Percentiles rank a stretch among this genome's conserved stretches.
phyloP scores from a whole-genome alignment of 2,329 filamentous ascomycete genomes.

The Thielaviopsis euricoi region DNA sequence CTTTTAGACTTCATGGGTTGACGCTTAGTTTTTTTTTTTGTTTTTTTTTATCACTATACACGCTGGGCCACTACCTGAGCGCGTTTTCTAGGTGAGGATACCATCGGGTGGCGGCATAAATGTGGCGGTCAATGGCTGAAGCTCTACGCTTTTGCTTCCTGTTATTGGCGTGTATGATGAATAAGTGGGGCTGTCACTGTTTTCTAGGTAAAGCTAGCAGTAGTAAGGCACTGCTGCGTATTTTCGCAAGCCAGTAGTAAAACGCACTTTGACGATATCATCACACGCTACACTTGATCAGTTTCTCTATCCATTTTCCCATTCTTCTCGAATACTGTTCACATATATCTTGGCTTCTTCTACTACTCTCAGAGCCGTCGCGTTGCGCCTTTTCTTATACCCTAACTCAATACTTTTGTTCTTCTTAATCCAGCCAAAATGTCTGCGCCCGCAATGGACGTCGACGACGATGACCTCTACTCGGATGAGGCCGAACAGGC shows the following conservation, averaged over 20 bases:
- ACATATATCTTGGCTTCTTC: too few species aligned
- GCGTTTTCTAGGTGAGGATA: neutral
- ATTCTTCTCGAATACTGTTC: too few species aligned
- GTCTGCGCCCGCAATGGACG: slow-evolving; percentile 32
- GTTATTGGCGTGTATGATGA: neutral
- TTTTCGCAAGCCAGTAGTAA: neutral
- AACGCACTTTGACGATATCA: neutral
- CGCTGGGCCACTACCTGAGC: neutral
- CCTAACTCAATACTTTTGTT: neutral
- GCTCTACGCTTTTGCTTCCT: neutral
- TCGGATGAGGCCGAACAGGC: slow-evolving; percentile 36
- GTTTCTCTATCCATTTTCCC: too few species aligned
- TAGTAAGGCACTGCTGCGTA: neutral
- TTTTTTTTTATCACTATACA: neutral
- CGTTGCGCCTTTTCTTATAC: neutral
- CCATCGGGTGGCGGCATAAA: neutral
- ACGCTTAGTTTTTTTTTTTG: slow-evolving; percentile 2
- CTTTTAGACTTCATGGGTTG: neutral
- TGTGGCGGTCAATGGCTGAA: neutral
- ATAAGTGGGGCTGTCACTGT: neutral
- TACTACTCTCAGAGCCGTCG: too few species aligned
- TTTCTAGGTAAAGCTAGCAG: neutral
- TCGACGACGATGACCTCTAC: slow-evolving; percentile 54
- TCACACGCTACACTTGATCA: too few species aligned
- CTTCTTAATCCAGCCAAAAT: neutral